Percentiles rank a stretch among this genome's conserved stretches.
phyloP scores from a whole-genome alignment of 495 filamentous ascomycete species.

The Immersiella caudata region DNA sequence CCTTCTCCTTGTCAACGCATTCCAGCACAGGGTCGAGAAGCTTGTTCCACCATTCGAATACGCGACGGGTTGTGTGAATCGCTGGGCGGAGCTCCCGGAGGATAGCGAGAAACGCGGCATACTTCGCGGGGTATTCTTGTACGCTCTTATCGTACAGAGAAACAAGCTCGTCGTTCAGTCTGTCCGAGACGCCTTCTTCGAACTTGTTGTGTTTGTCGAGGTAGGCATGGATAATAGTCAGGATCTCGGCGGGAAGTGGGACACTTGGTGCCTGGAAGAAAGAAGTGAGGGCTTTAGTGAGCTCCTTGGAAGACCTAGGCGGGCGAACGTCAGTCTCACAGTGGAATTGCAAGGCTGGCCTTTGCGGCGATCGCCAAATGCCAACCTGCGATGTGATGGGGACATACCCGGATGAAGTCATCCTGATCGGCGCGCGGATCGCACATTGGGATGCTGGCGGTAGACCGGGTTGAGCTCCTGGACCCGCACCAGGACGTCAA shows the following conservation, averaged over 20 bases:
- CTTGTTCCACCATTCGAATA: slow-evolving; percentile 68
- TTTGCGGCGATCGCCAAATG: neutral
- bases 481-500: slow-evolving; percentile 1
- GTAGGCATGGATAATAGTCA: slow-evolving; percentile 60
- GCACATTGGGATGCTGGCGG: slow-evolving; percentile 24
- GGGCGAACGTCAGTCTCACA: slow-evolving; percentile 11
- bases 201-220: slow-evolving; percentile 59
- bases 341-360: neutral
- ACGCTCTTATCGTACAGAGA: slow-evolving; percentile 61
- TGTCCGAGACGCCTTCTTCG: slow-evolving; percentile 62
- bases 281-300: slow-evolving; percentile 58
- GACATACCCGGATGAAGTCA: slow-evolving; percentile 43
- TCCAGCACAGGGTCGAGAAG: slow-evolving; percentile 62
- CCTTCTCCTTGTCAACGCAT: slow-evolving; percentile 58
- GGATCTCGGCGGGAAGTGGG: slow-evolving; percentile 65
- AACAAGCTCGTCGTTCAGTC: slow-evolving; percentile 68
- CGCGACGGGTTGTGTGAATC: slow-evolving; percentile 54
- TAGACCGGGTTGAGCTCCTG: neutral
- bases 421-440: slow-evolving; percentile 28
- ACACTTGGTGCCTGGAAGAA: slow-evolving; percentile 55
- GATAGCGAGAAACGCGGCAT: slow-evolving; percentile 63
- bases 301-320: slow-evolving; percentile 57
- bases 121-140: slow-evolving; percentile 52
- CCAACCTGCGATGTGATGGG: neutral
- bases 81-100: slow-evolving; percentile 62